A percentile compares a stretch with the other conserved stretches of the same genome.
Conservation (phyloP, 768 basidiomycete species). For the Termitomyces sp. region DNA sequence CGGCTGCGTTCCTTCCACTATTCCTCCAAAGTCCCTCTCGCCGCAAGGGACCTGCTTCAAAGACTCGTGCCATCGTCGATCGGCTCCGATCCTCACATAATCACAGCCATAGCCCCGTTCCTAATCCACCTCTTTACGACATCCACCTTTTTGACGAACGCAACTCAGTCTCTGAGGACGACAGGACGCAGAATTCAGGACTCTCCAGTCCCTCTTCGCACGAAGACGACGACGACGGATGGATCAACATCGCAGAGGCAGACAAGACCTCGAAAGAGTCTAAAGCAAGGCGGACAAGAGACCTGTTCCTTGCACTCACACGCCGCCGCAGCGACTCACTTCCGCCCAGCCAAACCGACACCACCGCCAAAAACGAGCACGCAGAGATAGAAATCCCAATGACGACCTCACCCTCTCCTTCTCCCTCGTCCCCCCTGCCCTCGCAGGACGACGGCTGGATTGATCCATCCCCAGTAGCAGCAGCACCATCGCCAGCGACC, state of each 20-base stretch:
- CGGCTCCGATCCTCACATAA: conserved; percentile 36
- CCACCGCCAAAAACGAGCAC: conserved; percentile 9
- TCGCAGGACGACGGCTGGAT: conserved; percentile 35
- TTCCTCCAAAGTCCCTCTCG: conserved; percentile 42
- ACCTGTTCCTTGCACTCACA: conserved; percentile 38
- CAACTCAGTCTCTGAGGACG: conserved; percentile 36
- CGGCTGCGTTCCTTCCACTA: conserved; percentile 40
- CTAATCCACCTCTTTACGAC: conserved; percentile 30
- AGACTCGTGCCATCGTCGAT: conserved; percentile 59
- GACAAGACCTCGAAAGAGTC: conserved; percentile 18
- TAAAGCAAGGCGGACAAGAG: conserved; percentile 38
- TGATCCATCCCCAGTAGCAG: conserved; percentile 21
- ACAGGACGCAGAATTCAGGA: conserved; percentile 26
- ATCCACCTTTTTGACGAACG: conserved; percentile 28
- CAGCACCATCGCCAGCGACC: not conserved
- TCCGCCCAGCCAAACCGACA: conserved; percentile 22
- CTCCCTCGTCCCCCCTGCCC: conserved; percentile 22
- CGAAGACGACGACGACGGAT: conserved; percentile 42
- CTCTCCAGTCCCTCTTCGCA: conserved; percentile 26
- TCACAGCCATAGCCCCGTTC: conserved; percentile 26
- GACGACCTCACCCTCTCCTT: conserved; percentile 21
- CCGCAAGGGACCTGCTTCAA: conserved; percentile 41
- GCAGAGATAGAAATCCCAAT: conserved; percentile 5
- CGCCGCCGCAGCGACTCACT: conserved; percentile 37
- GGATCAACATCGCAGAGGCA: conserved; percentile 33